These are phyloP conservation scores for Cynara cardunculus DNA, from an alignment of 129 eudicot genomes.

Conservation along the genomic window DNA sequence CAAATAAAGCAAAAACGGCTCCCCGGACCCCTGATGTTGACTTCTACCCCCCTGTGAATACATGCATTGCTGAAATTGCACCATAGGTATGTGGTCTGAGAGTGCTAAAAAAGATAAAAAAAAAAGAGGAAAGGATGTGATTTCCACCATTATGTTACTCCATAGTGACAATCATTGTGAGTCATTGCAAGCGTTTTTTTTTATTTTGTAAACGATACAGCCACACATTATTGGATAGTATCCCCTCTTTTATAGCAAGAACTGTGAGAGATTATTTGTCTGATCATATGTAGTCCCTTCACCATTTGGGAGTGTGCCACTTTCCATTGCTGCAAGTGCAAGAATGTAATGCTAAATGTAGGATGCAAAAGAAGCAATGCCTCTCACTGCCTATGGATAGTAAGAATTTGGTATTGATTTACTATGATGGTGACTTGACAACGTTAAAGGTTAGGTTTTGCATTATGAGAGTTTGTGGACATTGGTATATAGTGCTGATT, in stretches of 20 bases:
- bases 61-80: no score
- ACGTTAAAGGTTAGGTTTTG: constrained; percentile 12
- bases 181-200: no score
- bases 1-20: no score
- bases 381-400: not conserved
- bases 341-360: constrained; percentile 1
- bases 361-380: not conserved
- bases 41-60: no score
- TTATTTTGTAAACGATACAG: no score
- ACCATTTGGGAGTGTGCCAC: constrained; percentile 10
- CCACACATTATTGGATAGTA: not conserved
- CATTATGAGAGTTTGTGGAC: constrained; percentile 23
- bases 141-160: no score
- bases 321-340: not conserved
- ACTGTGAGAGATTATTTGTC: not conserved
- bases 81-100: no score
- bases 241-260: constrained; percentile 9
- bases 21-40: no score
- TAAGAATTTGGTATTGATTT: constrained; percentile 1
- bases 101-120: no score
- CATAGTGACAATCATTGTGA: no score
- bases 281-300: constrained; percentile 1
- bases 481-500: constrained; percentile 16
- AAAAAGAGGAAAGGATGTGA: no score
- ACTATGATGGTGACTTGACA: constrained; percentile 15